Evolutionary conservation across 805 yeast species (phyloP).

Genomic region (Suhomyces canberraensis): DNA sequence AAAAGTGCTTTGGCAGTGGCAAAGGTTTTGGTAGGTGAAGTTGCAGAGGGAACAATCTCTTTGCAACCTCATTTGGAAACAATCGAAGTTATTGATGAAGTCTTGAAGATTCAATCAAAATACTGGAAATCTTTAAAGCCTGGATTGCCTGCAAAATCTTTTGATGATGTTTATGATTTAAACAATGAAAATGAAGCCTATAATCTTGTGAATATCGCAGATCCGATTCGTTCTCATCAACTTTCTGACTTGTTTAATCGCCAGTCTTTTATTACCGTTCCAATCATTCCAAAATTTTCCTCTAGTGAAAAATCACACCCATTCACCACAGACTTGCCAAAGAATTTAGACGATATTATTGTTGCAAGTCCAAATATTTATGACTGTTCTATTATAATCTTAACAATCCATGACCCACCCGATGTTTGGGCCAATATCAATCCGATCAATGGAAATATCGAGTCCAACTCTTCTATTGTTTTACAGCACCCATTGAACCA

Average conservation of each 20-base stretch:
- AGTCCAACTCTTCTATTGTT: slow-evolving; percentile 66
- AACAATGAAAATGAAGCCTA: slow-evolving; percentile 21
- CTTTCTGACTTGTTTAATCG: slow-evolving; percentile 51
- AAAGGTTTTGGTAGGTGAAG: slow-evolving; percentile 88
- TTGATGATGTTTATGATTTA: slow-evolving; percentile 40
- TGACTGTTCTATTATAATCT: slow-evolving; percentile 58
- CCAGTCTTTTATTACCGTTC: slow-evolving; percentile 63
- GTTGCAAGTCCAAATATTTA: slow-evolving; percentile 70
- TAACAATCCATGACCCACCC: slow-evolving; percentile 86
- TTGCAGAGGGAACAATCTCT: slow-evolving; percentile 75
- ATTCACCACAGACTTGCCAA: slow-evolving; percentile 42
- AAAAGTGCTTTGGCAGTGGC: slow-evolving; percentile 89
- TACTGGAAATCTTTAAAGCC: slow-evolving; percentile 86
- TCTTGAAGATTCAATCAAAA: slow-evolving; percentile 71
- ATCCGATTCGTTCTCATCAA: slow-evolving; percentile 74
- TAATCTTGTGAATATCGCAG: slow-evolving; percentile 54
- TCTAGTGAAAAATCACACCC: slow-evolving; percentile 18
- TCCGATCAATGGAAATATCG: slow-evolving; percentile 74
- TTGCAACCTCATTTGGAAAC: slow-evolving; percentile 72
- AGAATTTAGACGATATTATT: slow-evolving; percentile 58
- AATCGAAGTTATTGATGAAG: slow-evolving; percentile 76
- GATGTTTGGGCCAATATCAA: slow-evolving; percentile 87
- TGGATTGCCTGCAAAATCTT: slow-evolving; percentile 46
- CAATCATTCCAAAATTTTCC: slow-evolving; percentile 44
- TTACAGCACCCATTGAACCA: slow-evolving; percentile 66